phyloP scores from a whole-genome alignment of 2,329 filamentous ascomycete genomes.

The Penicillium janthinellum region DNA sequence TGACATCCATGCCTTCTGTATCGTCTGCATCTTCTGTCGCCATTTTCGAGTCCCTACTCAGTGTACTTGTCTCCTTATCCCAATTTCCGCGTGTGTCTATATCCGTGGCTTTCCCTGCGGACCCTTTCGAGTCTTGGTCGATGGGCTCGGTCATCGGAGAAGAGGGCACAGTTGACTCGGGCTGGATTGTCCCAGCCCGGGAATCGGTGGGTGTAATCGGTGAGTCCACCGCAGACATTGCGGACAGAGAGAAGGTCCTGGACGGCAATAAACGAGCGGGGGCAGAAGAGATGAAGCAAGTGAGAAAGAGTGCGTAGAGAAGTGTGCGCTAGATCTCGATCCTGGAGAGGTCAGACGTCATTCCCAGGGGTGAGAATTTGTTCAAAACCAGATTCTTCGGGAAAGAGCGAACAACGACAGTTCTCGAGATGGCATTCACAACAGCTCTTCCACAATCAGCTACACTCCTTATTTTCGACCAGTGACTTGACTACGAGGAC shows the following conservation, averaged over 20 bases:
- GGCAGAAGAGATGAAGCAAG: background rate
- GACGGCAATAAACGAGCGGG: background rate
- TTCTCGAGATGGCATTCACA: background rate
- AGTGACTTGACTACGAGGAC: background rate
- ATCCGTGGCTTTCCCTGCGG: conserved; percentile 11
- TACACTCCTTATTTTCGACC: background rate
- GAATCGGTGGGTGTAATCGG: conserved; percentile 33
- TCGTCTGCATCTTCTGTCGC: conserved; percentile 30
- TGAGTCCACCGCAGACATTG: conserved; percentile 32
- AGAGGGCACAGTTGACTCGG: conserved; percentile 35
- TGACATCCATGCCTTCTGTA: conserved; percentile 46
- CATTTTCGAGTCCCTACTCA: background rate
- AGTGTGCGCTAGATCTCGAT: conserved; percentile 7
- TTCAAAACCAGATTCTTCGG: conserved; percentile 8
- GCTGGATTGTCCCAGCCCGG: conserved; percentile 25
- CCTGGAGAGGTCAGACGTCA: conserved; percentile 11
- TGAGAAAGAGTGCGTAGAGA: background rate
- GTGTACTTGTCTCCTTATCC: background rate
- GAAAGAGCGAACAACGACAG: background rate
- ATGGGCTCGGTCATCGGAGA: conserved; percentile 29
- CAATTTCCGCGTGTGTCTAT: conserved; percentile 14
- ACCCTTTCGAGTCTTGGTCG: conserved; percentile 16
- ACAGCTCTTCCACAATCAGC: background rate
- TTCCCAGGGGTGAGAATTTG: conserved; percentile 16
- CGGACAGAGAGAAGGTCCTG: background rate